Percentiles rank a stretch among this genome's conserved stretches.
Evolutionary conservation across 2,329 filamentous ascomycete genomes (phyloP).

Genomic region (Fusarium dimerum): DNA sequence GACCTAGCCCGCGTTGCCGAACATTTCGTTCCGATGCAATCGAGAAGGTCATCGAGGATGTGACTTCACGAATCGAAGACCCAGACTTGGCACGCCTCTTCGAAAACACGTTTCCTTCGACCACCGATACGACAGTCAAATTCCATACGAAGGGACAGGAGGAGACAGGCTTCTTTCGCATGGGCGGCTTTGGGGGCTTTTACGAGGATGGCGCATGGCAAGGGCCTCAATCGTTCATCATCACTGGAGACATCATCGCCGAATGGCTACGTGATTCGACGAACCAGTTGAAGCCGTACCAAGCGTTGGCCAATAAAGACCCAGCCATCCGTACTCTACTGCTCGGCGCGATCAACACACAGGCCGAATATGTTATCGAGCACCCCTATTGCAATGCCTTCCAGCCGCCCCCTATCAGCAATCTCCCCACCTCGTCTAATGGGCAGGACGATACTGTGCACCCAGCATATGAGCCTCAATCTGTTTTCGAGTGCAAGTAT

Average conservation of each 20-base stretch:
- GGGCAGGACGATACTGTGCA: conserved; percentile 84
- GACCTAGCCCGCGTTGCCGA: conserved; percentile 77
- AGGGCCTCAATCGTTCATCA: conserved; percentile 88
- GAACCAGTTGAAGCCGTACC: conserved; percentile 91
- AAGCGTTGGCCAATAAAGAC: conserved; percentile 80
- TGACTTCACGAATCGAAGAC: conserved; percentile 78
- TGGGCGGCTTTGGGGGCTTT: conserved; percentile 31
- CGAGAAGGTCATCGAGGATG: conserved; percentile 81
- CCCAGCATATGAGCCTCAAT: conserved; percentile 77
- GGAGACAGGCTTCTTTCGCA: conserved; percentile 39
- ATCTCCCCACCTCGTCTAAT: conserved; percentile 70
- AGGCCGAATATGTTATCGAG: conserved; percentile 90
- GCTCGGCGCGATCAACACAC: conserved; percentile 91
- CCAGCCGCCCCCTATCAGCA: conserved; percentile 85
- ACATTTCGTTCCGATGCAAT: conserved; percentile 87
- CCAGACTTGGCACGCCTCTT: conserved; percentile 90
- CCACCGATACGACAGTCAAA: conserved; percentile 81
- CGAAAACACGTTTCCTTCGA: conserved; percentile 90
- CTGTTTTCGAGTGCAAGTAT: conserved; percentile 98
- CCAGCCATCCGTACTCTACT: conserved; percentile 76
- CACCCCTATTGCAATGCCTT: conserved; percentile 98
- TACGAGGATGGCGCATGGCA: conserved; percentile 68
- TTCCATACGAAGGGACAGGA: conserved; percentile 73
- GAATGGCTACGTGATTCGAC: conserved; percentile 93
- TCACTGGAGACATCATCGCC: conserved; percentile 89